Evolutionary conservation across 1,284 basidiomycete genomes (phyloP).

Genomic region (Somion occarium): DNA sequence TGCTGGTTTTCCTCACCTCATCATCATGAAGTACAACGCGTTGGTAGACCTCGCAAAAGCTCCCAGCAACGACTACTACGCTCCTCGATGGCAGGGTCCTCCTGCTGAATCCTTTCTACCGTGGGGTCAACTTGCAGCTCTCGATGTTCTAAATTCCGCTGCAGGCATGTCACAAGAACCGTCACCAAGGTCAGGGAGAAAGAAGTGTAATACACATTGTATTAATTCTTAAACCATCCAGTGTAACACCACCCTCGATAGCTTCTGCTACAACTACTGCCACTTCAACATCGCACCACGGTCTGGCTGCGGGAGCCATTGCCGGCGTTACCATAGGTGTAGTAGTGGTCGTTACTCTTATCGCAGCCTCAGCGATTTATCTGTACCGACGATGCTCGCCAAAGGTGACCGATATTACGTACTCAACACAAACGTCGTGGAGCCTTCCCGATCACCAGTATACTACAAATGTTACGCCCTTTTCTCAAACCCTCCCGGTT

Average conservation of each 20-base stretch:
- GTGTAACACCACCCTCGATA: neutral
- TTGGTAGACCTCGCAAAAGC: conserved; percentile 2
- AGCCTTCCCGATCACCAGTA: too few species aligned
- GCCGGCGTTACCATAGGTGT: neutral
- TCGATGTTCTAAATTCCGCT: conserved; percentile 8
- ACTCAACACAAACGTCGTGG: too few species aligned
- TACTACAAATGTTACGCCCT: too few species aligned
- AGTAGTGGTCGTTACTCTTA: neutral
- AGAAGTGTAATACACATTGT: neutral
- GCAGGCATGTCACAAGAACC: neutral
- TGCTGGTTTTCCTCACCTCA: neutral
- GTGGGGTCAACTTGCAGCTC: conserved; percentile 7
- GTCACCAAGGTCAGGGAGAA: neutral
- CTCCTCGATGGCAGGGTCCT: conserved; percentile 9
- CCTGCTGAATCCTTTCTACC: neutral
- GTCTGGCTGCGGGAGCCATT: neutral
- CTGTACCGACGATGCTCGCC: too few species aligned
- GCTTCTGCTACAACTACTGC: neutral
- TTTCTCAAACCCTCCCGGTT: too few species aligned
- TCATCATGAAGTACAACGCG: conserved; percentile 13
- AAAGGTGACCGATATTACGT: too few species aligned
- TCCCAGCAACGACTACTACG: conserved; percentile 2
- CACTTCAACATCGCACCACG: neutral
- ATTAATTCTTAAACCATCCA: neutral
- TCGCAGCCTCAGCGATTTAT: too few species aligned